Evolutionary conservation across 495 filamentous ascomycete genomes (phyloP).

Genomic region (Penicillium argentinense): DNA sequence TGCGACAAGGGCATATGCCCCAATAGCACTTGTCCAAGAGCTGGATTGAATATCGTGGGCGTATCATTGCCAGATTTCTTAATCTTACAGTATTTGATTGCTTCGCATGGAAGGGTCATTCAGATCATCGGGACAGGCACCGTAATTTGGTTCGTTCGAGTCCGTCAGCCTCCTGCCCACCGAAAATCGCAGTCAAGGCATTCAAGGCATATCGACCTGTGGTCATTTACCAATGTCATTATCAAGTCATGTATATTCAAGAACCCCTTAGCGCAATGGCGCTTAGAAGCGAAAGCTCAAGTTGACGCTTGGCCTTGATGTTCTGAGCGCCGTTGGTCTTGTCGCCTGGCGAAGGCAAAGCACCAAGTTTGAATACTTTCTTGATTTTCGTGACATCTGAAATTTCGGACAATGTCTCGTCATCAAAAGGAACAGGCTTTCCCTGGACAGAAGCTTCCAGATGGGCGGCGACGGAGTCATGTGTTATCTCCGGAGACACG

Average conservation of each 20-base stretch:
- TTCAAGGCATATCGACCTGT: too few species aligned
- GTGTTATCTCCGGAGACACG: constrained; percentile 43
- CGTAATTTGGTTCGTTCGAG: too few species aligned
- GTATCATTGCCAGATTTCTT: too few species aligned
- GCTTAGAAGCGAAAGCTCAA: constrained; percentile 65
- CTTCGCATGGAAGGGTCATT: too few species aligned
- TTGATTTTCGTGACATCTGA: constrained; percentile 69
- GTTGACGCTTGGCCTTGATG: constrained; percentile 40
- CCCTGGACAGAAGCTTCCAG: constrained; percentile 64
- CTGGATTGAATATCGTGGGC: too few species aligned
- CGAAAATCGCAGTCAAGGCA: too few species aligned
- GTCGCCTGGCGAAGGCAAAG: constrained; percentile 35
- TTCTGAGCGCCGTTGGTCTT: constrained; percentile 25
- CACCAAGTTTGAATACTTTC: constrained; percentile 81
- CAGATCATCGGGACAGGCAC: too few species aligned
- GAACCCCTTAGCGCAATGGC: constrained; percentile 71
- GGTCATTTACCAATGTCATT: too few species aligned
- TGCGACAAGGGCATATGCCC: too few species aligned
- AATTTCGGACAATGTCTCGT: constrained; percentile 54
- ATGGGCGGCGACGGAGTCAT: constrained; percentile 60
- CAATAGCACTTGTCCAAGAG: too few species aligned
- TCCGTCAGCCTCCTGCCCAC: too few species aligned
- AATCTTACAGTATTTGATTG: too few species aligned
- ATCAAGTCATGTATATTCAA: constrained; percentile 14
- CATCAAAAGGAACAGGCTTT: constrained; percentile 57